Conservation (phyloP, 306 rosid genomes). For the Prinsepia uniflora region DNA sequence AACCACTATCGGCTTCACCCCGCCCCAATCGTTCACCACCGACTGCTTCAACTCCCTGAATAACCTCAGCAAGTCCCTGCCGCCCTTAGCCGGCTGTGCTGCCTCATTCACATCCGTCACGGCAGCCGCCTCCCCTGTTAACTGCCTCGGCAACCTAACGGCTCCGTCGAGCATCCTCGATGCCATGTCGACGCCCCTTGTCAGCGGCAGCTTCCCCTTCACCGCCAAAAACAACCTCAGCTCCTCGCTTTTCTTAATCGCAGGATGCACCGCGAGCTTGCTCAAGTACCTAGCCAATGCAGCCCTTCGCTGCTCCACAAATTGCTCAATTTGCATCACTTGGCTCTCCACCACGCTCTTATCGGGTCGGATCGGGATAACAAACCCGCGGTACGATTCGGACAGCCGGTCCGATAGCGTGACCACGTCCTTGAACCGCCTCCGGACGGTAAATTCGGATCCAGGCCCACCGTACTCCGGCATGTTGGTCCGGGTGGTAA, state of each 20-base stretch:
- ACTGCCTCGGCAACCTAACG: slow-evolving; percentile 36
- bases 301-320: slow-evolving; percentile 43
- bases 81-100: slow-evolving; percentile 32
- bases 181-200: slow-evolving; percentile 30
- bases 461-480: slow-evolving; percentile 38
- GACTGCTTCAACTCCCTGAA: slow-evolving; percentile 74
- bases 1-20: slow-evolving; percentile 62
- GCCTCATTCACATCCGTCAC: slow-evolving; percentile 24
- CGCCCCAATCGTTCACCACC: slow-evolving; percentile 78
- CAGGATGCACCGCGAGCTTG: slow-evolving; percentile 39
- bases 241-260: slow-evolving; percentile 34
- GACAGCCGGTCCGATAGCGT: slow-evolving; percentile 41
- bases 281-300: slow-evolving; percentile 41
- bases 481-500: slow-evolving; percentile 36
- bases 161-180: slow-evolving; percentile 37
- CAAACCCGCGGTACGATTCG: slow-evolving; percentile 35
- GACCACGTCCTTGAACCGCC: slow-evolving; percentile 52
- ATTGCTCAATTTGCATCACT: slow-evolving; percentile 38
- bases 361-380: slow-evolving; percentile 45
- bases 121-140: slow-evolving; percentile 15
- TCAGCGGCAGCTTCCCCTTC: slow-evolving; percentile 29
- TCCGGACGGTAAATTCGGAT: slow-evolving; percentile 40
- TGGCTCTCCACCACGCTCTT: slow-evolving; percentile 47
- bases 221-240: slow-evolving; percentile 33
- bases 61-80: slow-evolving; percentile 41